phyloP scores from a whole-genome alignment of 2,329 filamentous ascomycete species.

The Neofusicoccum umdonicola region DNA sequence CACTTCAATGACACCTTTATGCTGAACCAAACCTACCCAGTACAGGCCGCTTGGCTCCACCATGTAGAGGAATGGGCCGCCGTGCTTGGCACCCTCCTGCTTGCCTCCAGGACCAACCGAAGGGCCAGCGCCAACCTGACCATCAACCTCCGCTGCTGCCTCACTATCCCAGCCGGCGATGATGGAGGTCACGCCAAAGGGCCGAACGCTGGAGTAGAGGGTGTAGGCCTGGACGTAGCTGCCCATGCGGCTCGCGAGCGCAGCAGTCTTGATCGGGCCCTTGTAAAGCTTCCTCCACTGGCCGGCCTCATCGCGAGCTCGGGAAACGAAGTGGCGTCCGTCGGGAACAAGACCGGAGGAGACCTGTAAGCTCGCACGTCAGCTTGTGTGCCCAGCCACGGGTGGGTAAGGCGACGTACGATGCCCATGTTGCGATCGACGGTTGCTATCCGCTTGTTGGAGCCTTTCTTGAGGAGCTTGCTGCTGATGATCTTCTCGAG shows the following conservation, averaged over 20 bases:
- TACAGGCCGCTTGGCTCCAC: slow-evolving; percentile 95
- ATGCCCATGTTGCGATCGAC: slow-evolving; percentile 91
- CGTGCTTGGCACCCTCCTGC: slow-evolving; percentile 69
- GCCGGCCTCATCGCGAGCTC: slow-evolving; percentile 89
- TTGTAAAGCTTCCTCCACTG: slow-evolving; percentile 94
- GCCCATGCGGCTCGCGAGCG: slow-evolving; percentile 89
- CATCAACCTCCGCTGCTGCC: slow-evolving; percentile 79
- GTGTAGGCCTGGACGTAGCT: slow-evolving; percentile 97
- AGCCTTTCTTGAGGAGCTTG: slow-evolving; percentile 90
- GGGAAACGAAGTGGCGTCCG: slow-evolving; percentile 89
- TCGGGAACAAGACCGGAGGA: slow-evolving; percentile 94
- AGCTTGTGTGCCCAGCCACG: neutral
- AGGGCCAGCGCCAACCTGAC: slow-evolving; percentile 82
- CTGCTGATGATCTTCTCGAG: slow-evolving; percentile 95
- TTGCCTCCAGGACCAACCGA: slow-evolving; percentile 80
- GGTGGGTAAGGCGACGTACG: slow-evolving; percentile 56
- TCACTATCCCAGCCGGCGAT: slow-evolving; percentile 92
- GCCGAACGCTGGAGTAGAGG: slow-evolving; percentile 92
- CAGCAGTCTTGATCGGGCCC: slow-evolving; percentile 82
- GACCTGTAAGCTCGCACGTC: slow-evolving; percentile 56
- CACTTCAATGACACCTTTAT: neutral
- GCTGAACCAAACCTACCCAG: slow-evolving; percentile 60
- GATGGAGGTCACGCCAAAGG: slow-evolving; percentile 95
- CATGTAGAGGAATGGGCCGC: slow-evolving; percentile 96
- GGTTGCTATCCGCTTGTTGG: slow-evolving; percentile 96